phyloP scores from a whole-genome alignment of 129 eudicot genomes.

The carrot (Daucus carota) region DNA sequence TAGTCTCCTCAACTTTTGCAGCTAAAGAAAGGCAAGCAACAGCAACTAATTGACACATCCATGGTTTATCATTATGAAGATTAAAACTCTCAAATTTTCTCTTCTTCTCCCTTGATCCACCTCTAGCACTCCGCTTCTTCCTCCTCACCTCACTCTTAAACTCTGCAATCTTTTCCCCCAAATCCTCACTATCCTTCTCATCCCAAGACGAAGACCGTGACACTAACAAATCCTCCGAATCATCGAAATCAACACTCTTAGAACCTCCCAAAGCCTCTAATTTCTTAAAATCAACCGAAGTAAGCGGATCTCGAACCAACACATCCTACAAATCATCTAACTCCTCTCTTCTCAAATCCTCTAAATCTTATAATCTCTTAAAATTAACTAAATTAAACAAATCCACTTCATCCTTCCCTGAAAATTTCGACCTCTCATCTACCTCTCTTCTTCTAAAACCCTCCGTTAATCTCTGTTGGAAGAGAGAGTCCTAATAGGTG shows the following conservation, averaged over 20 bases:
- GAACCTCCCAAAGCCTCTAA: slow-evolving; percentile 38
- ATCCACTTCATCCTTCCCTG: background rate
- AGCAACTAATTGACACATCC: slow-evolving; percentile 88
- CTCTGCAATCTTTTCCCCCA: background rate
- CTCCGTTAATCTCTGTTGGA: too few species aligned
- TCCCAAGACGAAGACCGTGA: background rate
- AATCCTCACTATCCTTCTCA: slow-evolving; percentile 4
- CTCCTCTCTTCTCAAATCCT: background rate
- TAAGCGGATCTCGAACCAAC: slow-evolving; percentile 6
- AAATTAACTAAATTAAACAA: background rate
- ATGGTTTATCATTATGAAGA: slow-evolving; percentile 66
- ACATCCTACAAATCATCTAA: background rate
- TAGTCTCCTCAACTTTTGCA: slow-evolving; percentile 91
- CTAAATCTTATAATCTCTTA: background rate
- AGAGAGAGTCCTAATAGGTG: too few species aligned
- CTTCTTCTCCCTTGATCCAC: slow-evolving; percentile 7
- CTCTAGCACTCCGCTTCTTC: slow-evolving; percentile 7
- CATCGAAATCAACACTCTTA: background rate
- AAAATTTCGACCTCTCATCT: background rate
- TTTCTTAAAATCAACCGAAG: slow-evolving; percentile 33
- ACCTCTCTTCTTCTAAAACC: background rate
- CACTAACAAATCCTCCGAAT: slow-evolving; percentile 16
- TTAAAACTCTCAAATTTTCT: slow-evolving; percentile 7
- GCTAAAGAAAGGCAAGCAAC: slow-evolving; percentile 89
- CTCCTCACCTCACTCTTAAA: slow-evolving; percentile 8